These are phyloP conservation scores for Calonectria leucothoes DNA, from an alignment of 2,329 filamentous ascomycete genomes.

Conservation along the genomic window DNA sequence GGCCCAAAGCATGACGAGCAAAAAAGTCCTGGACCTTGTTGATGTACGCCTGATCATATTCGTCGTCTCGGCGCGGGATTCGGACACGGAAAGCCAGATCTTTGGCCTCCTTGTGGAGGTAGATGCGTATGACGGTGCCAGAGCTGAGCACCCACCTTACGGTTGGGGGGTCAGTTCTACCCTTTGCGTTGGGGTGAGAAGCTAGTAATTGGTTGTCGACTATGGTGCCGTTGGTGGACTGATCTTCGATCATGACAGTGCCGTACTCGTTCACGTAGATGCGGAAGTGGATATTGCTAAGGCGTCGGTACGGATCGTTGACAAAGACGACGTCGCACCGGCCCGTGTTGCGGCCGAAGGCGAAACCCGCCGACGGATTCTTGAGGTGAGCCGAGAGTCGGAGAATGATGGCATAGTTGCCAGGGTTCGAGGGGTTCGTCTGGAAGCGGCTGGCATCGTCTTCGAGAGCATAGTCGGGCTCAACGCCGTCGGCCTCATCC, in stretches of 20 bases:
- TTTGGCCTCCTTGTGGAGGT: slow-evolving; percentile 60
- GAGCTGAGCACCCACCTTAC: slow-evolving; percentile 73
- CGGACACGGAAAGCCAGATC: slow-evolving; percentile 88
- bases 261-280: slow-evolving; percentile 91
- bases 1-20: slow-evolving; percentile 47
- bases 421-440: slow-evolving; percentile 57
- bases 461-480: slow-evolving; percentile 63
- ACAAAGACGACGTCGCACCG: slow-evolving; percentile 79
- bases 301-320: slow-evolving; percentile 74
- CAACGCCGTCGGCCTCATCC: slow-evolving; percentile 61
- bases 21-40: slow-evolving; percentile 78
- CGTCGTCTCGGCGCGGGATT: slow-evolving; percentile 80
- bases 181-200: slow-evolving; percentile 51
- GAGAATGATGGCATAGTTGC: slow-evolving; percentile 79
- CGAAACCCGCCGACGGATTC: slow-evolving; percentile 78
- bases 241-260: slow-evolving; percentile 91
- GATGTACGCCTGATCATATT: slow-evolving; percentile 73
- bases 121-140: slow-evolving; percentile 79
- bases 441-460: slow-evolving; percentile 62
- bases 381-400: slow-evolving; percentile 81
- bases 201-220: slow-evolving; percentile 80
- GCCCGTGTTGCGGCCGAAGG: slow-evolving; percentile 81
- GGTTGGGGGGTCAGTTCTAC: slow-evolving; percentile 47
- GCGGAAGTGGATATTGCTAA: slow-evolving; percentile 96
- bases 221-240: slow-evolving; percentile 94